Base-by-base conservation (phyloP, 1,284 basidiomycete species). In the Apiotrichum sp. region DNA sequence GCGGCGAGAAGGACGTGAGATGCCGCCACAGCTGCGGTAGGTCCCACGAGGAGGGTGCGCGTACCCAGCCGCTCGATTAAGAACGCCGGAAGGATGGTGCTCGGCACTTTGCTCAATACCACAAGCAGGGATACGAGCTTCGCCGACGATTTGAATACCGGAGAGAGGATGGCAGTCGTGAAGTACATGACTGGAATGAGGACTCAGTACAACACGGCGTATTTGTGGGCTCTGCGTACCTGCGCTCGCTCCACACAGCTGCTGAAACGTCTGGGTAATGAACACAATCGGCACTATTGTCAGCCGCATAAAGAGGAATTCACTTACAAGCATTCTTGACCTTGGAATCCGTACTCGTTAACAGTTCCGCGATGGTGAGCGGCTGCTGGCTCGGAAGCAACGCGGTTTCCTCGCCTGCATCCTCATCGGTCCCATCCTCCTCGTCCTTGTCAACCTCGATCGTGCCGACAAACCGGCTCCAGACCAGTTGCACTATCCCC, bases 11-110 rank as follows among this genome's bases (percentile, higher is more conserved):
- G 16, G 32, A 71, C 13, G 8, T 63, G 56, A 5, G 66, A 53
- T 3, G 66, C 29, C 29, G 56, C 53, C 63, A 69, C 70, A 52
- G 63, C 43, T 1, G 33, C 5, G 1, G 68, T 65, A 0, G 71
- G 70, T 53, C 57, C 40, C 33, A 68, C 48, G 13, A 73, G 60
- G 5, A 73, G 62, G 0, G 58, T 60, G 13, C 57, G 50, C 4
- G 66, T 59, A 4, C 67, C 67, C 9, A 66, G 16, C 9, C 65
- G 64, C 65, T 73, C 67, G 57, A 79, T 73, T 33, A 79, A 62
- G 55, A 73, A 72, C 5, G 77, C 75, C 6, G 78, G 76, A 6
- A 76, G 61, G 45, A 75, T 71, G 0, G 78, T 80, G 56, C 78
- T 68, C 14, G 76, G 62, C 33, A 77, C 64, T 60, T 80, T 80